Conservation (phyloP, 192 early-diverging fungal genomes). For the Mortierella alpina region DNA sequence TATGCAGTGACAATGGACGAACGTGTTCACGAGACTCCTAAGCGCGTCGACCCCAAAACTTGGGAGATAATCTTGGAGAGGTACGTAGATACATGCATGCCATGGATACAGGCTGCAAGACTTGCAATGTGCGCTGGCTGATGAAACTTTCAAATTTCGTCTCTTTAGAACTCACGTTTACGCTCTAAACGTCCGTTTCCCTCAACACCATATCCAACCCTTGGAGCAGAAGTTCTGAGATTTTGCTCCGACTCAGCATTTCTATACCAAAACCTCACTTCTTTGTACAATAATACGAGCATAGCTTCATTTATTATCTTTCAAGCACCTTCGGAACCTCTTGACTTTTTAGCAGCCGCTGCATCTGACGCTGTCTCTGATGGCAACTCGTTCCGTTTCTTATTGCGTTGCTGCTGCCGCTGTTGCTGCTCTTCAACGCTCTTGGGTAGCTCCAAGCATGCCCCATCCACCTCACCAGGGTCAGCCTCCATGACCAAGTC, state of each 20-base stretch:
- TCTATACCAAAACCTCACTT: neutral
- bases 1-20: conserved; percentile 67
- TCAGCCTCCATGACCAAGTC: conserved; percentile 53
- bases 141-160: neutral
- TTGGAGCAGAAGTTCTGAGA: conserved; percentile 65
- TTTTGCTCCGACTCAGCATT: neutral
- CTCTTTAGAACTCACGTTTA: conserved; percentile 53
- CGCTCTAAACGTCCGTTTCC: conserved; percentile 65
- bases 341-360: conserved; percentile 25
- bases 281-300: neutral
- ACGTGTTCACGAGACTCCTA: conserved; percentile 59
- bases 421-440: neutral
- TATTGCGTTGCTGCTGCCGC: conserved; percentile 8
- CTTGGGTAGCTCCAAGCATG: conserved; percentile 50
- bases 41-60: conserved; percentile 59
- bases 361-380: conserved; percentile 9
- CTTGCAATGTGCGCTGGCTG: neutral
- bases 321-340: conserved; percentile 20
- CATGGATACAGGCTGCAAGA: neutral
- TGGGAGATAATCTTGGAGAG: conserved; percentile 63
- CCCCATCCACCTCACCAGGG: conserved; percentile 49
- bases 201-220: conserved; percentile 69
- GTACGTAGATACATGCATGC: conserved; percentile 14
- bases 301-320: neutral
- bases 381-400: conserved; percentile 32